These are phyloP conservation scores for Clarkia xantiana DNA, from an alignment of 345 rosid genomes.

Conservation along the genomic window DNA sequence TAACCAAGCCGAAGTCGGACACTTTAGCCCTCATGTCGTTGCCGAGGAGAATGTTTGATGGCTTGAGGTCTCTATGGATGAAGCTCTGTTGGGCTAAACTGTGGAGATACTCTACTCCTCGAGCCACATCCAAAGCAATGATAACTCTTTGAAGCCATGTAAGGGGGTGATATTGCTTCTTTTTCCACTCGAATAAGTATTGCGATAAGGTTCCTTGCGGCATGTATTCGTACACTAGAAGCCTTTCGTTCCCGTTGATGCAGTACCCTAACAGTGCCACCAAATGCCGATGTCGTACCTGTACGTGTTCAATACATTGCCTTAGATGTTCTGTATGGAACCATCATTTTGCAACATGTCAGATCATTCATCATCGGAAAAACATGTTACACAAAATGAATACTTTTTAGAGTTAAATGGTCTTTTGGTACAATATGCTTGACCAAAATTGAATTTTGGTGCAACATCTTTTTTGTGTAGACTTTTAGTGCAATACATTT, in stretches of 20 bases:
- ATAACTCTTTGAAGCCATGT: slow-evolving; percentile 76
- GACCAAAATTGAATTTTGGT: too few species aligned
- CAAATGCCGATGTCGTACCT: slow-evolving; percentile 78
- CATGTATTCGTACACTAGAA: slow-evolving; percentile 87
- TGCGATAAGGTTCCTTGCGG: slow-evolving; percentile 67
- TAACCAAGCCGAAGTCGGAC: slow-evolving; percentile 83
- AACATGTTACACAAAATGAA: too few species aligned
- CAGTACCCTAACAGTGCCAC: slow-evolving; percentile 80
- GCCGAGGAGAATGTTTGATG: slow-evolving; percentile 79
- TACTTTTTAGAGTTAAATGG: too few species aligned
- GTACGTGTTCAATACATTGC: slow-evolving; percentile 13
- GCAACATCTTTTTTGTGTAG: too few species aligned
- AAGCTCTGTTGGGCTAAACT: slow-evolving; percentile 83
- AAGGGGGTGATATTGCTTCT: slow-evolving; percentile 29
- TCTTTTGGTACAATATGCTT: too few species aligned
- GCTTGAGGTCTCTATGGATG: slow-evolving; percentile 81
- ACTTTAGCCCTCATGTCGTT: slow-evolving; percentile 94
- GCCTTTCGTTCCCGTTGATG: slow-evolving; percentile 64
- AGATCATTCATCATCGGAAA: too few species aligned
- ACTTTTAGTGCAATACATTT: too few species aligned
- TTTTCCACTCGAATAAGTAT: slow-evolving; percentile 47
- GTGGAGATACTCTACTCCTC: slow-evolving; percentile 89
- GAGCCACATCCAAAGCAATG: slow-evolving; percentile 72
- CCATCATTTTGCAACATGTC: too few species aligned
- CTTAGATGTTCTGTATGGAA: too few species aligned